A percentile compares a stretch with the other conserved stretches of the same genome.
These are phyloP conservation scores for Abrus pulchellus DNA, from an alignment of 306 rosid species.

Conservation along the genomic window DNA sequence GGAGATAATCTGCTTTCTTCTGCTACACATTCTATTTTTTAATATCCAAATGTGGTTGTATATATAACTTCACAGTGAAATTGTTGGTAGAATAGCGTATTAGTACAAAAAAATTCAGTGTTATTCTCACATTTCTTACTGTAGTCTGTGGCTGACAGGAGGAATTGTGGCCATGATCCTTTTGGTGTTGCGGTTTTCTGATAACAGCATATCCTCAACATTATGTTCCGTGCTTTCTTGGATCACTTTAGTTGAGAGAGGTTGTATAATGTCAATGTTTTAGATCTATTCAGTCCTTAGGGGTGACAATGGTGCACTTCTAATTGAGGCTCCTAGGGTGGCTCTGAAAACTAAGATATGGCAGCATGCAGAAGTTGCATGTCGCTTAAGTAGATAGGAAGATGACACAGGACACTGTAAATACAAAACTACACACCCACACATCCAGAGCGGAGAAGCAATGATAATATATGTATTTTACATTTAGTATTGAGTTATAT, in stretches of 20 bases:
- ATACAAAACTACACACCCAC: neutral
- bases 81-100: slow-evolving; percentile 14
- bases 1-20: slow-evolving; percentile 21
- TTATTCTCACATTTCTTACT: neutral
- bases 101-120: neutral
- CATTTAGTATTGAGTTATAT: neutral
- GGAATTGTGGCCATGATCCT: neutral
- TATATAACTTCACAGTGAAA: slow-evolving; percentile 39
- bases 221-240: slow-evolving; percentile 7
- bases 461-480: neutral
- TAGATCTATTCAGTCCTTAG: slow-evolving; percentile 12
- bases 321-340: slow-evolving; percentile 11
- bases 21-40: slow-evolving; percentile 8
- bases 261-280: neutral
- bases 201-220: slow-evolving; percentile 1
- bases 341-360: neutral
- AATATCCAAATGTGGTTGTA: slow-evolving; percentile 36
- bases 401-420: slow-evolving; percentile 4
- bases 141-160: slow-evolving; percentile 26
- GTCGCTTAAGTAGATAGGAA: neutral
- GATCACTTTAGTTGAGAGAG: neutral
- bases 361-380: slow-evolving; percentile 22
- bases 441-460: neutral
- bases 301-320: neutral
- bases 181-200: slow-evolving; percentile 8